These are phyloP conservation scores for Penicillium desertorum DNA, from an alignment of 495 filamentous ascomycete genomes.

Conservation along the genomic window DNA sequence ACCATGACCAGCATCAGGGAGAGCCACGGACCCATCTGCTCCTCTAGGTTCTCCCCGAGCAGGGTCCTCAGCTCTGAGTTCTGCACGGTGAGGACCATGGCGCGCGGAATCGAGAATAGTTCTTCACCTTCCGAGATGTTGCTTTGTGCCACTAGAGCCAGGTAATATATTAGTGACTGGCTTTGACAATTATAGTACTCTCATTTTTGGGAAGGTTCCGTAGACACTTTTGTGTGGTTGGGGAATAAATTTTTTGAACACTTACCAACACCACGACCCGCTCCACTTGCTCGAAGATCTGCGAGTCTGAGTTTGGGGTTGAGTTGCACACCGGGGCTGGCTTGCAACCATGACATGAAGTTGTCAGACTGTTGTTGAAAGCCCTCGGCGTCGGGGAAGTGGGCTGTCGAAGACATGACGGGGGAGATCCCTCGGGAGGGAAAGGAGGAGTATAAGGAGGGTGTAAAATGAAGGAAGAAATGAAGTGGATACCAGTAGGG, in stretches of 20 bases:
- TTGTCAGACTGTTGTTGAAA: slow-evolving; percentile 49
- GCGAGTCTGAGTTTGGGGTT: slow-evolving; percentile 55
- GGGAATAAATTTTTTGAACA: slow-evolving; percentile 20
- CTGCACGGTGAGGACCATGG: slow-evolving; percentile 52
- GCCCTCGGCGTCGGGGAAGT: slow-evolving; percentile 40
- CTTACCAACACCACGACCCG: slow-evolving; percentile 63
- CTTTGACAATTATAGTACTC: slow-evolving; percentile 3
- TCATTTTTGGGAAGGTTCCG: slow-evolving; percentile 13
- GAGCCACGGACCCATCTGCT: slow-evolving; percentile 53
- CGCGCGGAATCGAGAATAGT: slow-evolving; percentile 62
- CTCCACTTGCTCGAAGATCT: slow-evolving; percentile 51
- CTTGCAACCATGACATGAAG: slow-evolving; percentile 57
- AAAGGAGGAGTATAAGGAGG: slow-evolving; percentile 5
- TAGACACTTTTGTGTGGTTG: slow-evolving; percentile 24
- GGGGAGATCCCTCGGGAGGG: slow-evolving; percentile 13
- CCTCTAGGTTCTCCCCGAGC: slow-evolving; percentile 46
- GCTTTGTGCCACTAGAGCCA: slow-evolving; percentile 50
- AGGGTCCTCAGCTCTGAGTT: slow-evolving; percentile 50
- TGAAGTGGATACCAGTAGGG: neutral
- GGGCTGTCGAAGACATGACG: slow-evolving; percentile 40
- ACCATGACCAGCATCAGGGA: slow-evolving; percentile 78
- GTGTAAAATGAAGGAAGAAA: neutral
- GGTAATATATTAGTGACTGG: slow-evolving; percentile 1
- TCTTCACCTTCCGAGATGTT: slow-evolving; percentile 62
- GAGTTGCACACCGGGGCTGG: slow-evolving; percentile 50